These are phyloP conservation scores for Dictyostelium intermedium DNA, from an alignment of 78 protist species.

Conservation along the genomic window DNA sequence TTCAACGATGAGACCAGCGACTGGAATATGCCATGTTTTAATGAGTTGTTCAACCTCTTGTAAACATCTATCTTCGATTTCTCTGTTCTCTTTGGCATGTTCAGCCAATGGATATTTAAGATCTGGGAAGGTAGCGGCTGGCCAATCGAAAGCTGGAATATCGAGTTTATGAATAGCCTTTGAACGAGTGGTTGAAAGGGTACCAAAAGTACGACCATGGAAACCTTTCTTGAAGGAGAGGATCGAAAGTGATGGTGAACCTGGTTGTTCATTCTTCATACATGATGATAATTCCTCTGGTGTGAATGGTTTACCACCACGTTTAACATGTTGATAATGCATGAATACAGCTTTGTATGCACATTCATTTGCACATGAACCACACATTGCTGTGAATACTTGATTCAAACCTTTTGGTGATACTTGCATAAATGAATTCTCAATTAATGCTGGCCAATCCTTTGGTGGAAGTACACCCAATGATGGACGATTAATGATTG, in stretches of 20 bases:
- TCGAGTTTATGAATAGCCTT: conserved; percentile 89
- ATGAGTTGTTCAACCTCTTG: conserved; percentile 79
- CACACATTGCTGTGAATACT: conserved; percentile 84
- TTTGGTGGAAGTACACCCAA: conserved; percentile 84
- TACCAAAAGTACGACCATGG: conserved; percentile 89
- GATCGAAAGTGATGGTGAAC: conserved; percentile 84
- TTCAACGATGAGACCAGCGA: conserved; percentile 87
- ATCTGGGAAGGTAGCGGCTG: conserved; percentile 84
- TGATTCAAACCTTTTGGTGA: conserved; percentile 86
- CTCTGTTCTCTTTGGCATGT: conserved; percentile 64
- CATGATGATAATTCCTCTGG: conserved; percentile 81
- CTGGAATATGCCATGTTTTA: conserved; percentile 57
- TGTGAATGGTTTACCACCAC: conserved; percentile 73
- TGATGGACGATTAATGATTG: conserved; percentile 88
- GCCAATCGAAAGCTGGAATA: conserved; percentile 91
- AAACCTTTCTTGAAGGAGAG: conserved; percentile 82
- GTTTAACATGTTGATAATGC: conserved; percentile 63
- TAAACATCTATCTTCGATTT: conserved; percentile 84
- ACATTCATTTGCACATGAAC: conserved; percentile 86
- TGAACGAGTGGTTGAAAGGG: conserved; percentile 87
- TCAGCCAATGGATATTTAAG: conserved; percentile 88
- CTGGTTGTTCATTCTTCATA: conserved; percentile 86
- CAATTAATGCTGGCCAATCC: conserved; percentile 76
- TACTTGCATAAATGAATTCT: conserved; percentile 84
- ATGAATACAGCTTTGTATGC: conserved; percentile 88